A percentile compares a stretch with the other conserved stretches of the same genome.
phyloP scores from a whole-genome alignment of 345 rosid genomes.

The Cochlearia excelsa region DNA sequence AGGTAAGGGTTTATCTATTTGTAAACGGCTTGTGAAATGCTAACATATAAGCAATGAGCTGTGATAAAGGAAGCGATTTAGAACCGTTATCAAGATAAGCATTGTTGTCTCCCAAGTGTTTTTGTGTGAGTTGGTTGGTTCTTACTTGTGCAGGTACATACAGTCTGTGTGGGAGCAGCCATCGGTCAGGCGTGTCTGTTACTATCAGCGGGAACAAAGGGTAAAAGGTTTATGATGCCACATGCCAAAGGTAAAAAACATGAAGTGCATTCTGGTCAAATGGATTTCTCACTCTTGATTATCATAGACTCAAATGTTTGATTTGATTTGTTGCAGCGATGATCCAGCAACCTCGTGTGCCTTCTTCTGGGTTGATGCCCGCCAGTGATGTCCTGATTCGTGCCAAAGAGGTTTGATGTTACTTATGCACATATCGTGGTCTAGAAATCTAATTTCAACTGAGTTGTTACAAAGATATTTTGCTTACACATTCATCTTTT shows the following conservation, averaged over 20 bases:
- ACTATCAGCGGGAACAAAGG: slow-evolving; percentile 82
- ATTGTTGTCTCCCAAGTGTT: slow-evolving; percentile 13
- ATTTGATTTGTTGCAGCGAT: slow-evolving; percentile 51
- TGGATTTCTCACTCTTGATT: slow-evolving; percentile 3
- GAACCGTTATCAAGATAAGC: neutral
- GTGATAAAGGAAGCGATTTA: neutral
- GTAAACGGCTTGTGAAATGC: slow-evolving; percentile 1
- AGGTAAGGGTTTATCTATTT: slow-evolving; percentile 37
- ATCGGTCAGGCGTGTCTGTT: slow-evolving; percentile 78
- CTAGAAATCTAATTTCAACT: neutral
- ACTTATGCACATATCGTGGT: neutral
- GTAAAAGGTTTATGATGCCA: slow-evolving; percentile 84
- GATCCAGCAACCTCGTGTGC: slow-evolving; percentile 85
- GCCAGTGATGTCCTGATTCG: slow-evolving; percentile 82
- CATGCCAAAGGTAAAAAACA: slow-evolving; percentile 64
- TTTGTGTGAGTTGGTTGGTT: slow-evolving; percentile 15
- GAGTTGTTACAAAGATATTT: neutral
- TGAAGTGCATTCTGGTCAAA: neutral
- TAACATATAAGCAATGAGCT: neutral
- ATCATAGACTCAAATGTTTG: slow-evolving; percentile 12
- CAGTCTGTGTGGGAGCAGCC: slow-evolving; percentile 75
- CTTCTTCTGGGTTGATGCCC: slow-evolving; percentile 81
- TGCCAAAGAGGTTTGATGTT: slow-evolving; percentile 71
- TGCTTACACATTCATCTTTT: neutral
- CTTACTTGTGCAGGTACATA: slow-evolving; percentile 56